phyloP scores from a whole-genome alignment of 2,329 filamentous ascomycete genomes.

The Cytospora paraplurivora region DNA sequence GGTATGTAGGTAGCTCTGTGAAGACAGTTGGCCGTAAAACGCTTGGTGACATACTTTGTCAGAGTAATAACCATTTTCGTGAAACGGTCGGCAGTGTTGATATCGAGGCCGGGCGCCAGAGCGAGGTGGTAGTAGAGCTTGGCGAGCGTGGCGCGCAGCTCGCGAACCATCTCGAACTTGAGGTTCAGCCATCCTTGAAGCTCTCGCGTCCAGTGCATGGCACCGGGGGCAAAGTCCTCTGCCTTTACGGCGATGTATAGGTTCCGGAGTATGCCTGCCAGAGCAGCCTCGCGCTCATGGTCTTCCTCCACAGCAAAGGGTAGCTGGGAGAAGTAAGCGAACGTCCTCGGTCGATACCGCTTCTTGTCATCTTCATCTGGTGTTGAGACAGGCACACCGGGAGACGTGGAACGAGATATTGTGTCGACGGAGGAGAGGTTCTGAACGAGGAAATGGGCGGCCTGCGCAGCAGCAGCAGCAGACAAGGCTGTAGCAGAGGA shows the following conservation, averaged over 20 bases:
- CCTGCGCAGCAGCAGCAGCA: slow-evolving; percentile 40
- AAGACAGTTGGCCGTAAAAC: not conserved
- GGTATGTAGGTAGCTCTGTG: not conserved
- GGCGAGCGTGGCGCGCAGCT: slow-evolving; percentile 79
- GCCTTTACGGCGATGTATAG: slow-evolving; percentile 90
- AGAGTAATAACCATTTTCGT: slow-evolving; percentile 94
- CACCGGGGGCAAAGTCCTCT: slow-evolving; percentile 91
- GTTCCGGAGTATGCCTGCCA: slow-evolving; percentile 87
- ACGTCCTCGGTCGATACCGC: slow-evolving; percentile 83
- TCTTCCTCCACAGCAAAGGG: slow-evolving; percentile 88
- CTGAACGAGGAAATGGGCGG: slow-evolving; percentile 42
- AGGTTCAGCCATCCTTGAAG: slow-evolving; percentile 92
- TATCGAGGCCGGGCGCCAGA: slow-evolving; percentile 85
- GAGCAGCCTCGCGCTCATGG: slow-evolving; percentile 71
- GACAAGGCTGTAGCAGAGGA: slow-evolving; percentile 39
- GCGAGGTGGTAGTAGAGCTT: slow-evolving; percentile 93
- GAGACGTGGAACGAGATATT: slow-evolving; percentile 84
- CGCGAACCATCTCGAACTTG: slow-evolving; percentile 93
- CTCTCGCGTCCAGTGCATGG: slow-evolving; percentile 96
- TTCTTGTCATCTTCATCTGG: slow-evolving; percentile 56
- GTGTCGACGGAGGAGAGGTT: slow-evolving; percentile 59
- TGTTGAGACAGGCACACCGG: slow-evolving; percentile 61
- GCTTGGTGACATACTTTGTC: slow-evolving; percentile 70
- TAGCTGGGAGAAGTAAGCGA: slow-evolving; percentile 87
- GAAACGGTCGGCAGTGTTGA: slow-evolving; percentile 81